Percentiles rank a stretch among this genome's conserved stretches.
phyloP scores from a whole-genome alignment of 495 filamentous ascomycete species.

The Aspergillus cavernicola region DNA sequence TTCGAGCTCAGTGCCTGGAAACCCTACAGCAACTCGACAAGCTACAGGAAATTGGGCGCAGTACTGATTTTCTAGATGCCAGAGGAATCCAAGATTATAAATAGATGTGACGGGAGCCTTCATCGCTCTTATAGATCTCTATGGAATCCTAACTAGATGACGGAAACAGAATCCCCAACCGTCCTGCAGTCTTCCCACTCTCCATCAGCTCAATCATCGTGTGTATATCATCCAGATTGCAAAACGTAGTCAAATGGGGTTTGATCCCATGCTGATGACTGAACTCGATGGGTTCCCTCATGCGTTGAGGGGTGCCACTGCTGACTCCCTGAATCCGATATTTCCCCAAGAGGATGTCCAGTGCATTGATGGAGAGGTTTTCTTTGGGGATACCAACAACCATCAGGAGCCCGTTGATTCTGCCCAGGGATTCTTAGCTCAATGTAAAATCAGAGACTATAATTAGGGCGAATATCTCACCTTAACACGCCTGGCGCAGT shows the following conservation, averaged over 20 bases:
- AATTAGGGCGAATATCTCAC: no score
- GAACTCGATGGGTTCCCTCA: constrained; percentile 16
- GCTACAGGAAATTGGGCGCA: neutral
- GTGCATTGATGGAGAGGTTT: constrained; percentile 10
- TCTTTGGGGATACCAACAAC: constrained; percentile 9
- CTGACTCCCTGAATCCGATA: constrained; percentile 11
- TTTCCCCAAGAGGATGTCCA: constrained; percentile 12
- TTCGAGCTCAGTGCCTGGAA: constrained; percentile 29
- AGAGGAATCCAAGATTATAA: neutral
- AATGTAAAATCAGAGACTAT: no score
- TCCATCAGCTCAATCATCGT: constrained; percentile 8
- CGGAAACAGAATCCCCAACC: constrained; percentile 8
- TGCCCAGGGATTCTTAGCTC: no score
- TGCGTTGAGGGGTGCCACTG: constrained; percentile 13
- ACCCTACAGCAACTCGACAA: constrained; percentile 20
- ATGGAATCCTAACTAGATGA: neutral
- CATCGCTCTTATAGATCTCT: no score
- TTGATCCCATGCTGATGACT: constrained; percentile 15
- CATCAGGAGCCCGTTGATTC: constrained; percentile 11
- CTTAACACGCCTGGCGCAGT: constrained; percentile 3
- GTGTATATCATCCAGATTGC: constrained; percentile 4
- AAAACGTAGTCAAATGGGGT: constrained; percentile 12
- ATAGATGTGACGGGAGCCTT: neutral
- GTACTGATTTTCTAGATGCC: constrained; percentile 17
- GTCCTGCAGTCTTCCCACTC: constrained; percentile 10